Evolutionary conservation across 495 filamentous ascomycete genomes (phyloP).

Genomic region (Eremomyces bilateralis): DNA sequence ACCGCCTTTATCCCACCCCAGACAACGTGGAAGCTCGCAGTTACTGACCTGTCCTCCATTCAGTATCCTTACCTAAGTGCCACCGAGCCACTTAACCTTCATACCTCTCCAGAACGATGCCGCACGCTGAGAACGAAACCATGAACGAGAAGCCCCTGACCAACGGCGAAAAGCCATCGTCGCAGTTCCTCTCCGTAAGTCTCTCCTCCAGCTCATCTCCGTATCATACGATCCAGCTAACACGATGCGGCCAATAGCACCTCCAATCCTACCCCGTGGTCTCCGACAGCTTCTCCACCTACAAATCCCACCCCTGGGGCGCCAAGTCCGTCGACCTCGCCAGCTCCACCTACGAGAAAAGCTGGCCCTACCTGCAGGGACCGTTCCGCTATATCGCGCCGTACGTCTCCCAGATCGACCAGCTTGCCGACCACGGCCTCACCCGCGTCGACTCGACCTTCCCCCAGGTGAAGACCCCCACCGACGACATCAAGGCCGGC

Average conservation of each 20-base stretch:
- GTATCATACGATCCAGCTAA: slow-evolving; percentile 4
- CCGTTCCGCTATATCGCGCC: slow-evolving; percentile 62
- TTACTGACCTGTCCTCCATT: too few relatives aligned
- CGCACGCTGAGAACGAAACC: slow-evolving; percentile 19
- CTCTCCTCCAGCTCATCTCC: neutral
- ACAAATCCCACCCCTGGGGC: slow-evolving; percentile 62
- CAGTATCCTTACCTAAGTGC: too few relatives aligned
- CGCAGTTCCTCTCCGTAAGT: slow-evolving; percentile 45
- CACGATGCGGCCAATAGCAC: slow-evolving; percentile 31
- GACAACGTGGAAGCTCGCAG: too few relatives aligned
- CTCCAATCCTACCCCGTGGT: slow-evolving; percentile 69
- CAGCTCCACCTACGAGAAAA: slow-evolving; percentile 39
- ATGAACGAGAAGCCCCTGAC: slow-evolving; percentile 18
- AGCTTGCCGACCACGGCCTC: slow-evolving; percentile 54
- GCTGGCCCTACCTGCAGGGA: slow-evolving; percentile 51
- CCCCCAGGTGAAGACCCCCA: slow-evolving; percentile 76
- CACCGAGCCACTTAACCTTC: too few relatives aligned
- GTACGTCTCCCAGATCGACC: slow-evolving; percentile 63
- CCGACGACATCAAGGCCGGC: slow-evolving; percentile 46
- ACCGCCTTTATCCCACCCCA: too few relatives aligned
- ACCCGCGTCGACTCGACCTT: slow-evolving; percentile 53
- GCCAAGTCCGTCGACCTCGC: slow-evolving; percentile 55
- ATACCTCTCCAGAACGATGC: too few relatives aligned
- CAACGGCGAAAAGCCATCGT: slow-evolving; percentile 46
- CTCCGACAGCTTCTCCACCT: slow-evolving; percentile 50